Evolutionary conservation across 441 rosid species (phyloP).

Genomic region (Pelargonium fulgidum): DNA sequence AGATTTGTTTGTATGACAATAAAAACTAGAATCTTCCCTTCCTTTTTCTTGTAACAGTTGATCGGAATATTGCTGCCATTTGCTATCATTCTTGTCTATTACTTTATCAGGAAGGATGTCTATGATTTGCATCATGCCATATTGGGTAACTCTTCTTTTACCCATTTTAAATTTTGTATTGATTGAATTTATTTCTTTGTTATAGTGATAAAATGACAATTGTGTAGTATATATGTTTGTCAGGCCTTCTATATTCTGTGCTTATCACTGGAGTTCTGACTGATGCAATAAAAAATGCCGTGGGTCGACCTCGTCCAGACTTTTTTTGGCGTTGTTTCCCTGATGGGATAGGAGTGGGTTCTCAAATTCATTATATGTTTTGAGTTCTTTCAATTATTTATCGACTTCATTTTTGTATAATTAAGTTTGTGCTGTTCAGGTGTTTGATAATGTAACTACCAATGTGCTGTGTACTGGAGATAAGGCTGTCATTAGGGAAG

Average conservation of each 20-base stretch:
- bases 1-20: background rate
- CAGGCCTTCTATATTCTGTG: slow-evolving; percentile 70
- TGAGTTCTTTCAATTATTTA: background rate
- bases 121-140: slow-evolving; percentile 86
- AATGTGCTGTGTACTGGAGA: slow-evolving; percentile 72
- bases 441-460: slow-evolving; percentile 17
- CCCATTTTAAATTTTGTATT: background rate
- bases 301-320: slow-evolving; percentile 93
- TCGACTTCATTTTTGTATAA: slow-evolving; percentile 13
- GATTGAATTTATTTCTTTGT: background rate
- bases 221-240: background rate
- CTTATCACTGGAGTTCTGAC: slow-evolving; percentile 69
- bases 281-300: slow-evolving; percentile 70
- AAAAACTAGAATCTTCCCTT: background rate
- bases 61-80: slow-evolving; percentile 58
- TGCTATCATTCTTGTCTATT: slow-evolving; percentile 47
- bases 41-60: slow-evolving; percentile 30
- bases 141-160: slow-evolving; percentile 35
- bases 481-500: slow-evolving; percentile 56
- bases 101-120: slow-evolving; percentile 60
- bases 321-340: slow-evolving; percentile 97
- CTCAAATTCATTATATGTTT: background rate
- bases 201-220: background rate
- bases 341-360: slow-evolving; percentile 74
- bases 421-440: slow-evolving; percentile 53